Evolutionary conservation across 768 basidiomycete genomes (phyloP).

Genomic region (Russula brevipes): DNA sequence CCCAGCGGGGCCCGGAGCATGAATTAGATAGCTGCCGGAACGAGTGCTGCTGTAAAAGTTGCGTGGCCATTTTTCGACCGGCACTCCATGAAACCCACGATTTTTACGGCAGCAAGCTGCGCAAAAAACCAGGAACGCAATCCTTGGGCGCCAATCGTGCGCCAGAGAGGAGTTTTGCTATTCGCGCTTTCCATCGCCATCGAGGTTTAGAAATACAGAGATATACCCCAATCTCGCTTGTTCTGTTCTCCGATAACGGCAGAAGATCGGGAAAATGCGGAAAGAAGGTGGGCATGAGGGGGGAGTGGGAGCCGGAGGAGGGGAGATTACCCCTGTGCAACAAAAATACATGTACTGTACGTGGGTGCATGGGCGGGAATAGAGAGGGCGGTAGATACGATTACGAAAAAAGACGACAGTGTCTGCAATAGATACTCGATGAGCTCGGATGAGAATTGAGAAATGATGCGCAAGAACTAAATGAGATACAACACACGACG

Average conservation of each 20-base stretch:
- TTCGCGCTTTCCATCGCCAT: background rate
- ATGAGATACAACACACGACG: conserved; percentile 18
- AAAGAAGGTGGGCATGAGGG: background rate
- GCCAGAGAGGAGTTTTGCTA: background rate
- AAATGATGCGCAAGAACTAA: conserved; percentile 9
- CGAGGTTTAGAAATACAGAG: background rate
- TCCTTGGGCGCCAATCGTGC: background rate
- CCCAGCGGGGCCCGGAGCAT: background rate
- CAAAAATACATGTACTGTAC: conserved; percentile 1
- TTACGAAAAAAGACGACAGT: background rate
- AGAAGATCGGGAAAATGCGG: background rate
- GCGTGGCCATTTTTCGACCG: background rate
- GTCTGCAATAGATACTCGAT: conserved; percentile 10
- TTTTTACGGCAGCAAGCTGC: background rate
- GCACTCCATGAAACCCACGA: background rate
- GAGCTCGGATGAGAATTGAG: background rate
- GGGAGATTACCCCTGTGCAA: background rate
- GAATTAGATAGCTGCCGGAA: background rate
- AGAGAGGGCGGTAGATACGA: conserved; percentile 13
- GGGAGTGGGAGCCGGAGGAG: background rate
- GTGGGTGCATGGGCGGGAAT: background rate
- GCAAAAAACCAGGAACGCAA: background rate
- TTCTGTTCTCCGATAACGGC: background rate
- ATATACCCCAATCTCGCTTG: too few species aligned
- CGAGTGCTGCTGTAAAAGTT: background rate